These are phyloP conservation scores for Leptographium radiaticola DNA, from an alignment of 2,329 filamentous ascomycete genomes.

Conservation along the genomic window DNA sequence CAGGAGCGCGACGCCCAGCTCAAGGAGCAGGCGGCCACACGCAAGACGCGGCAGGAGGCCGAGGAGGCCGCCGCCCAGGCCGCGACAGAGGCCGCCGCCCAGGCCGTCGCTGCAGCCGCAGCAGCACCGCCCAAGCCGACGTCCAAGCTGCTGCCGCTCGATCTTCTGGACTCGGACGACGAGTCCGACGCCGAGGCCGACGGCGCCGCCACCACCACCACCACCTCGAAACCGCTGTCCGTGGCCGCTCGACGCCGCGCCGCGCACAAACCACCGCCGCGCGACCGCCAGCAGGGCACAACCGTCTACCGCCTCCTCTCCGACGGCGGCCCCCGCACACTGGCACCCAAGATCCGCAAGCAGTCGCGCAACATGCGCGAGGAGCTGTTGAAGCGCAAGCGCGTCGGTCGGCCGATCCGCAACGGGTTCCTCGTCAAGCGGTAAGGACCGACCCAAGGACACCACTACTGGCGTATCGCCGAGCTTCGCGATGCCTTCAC, in stretches of 20 bases:
- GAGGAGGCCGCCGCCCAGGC: constrained; percentile 10
- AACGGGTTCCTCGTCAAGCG: constrained; percentile 32
- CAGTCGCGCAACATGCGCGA: constrained; percentile 28
- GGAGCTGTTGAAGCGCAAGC: constrained; percentile 30
- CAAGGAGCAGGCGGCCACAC: constrained; percentile 40
- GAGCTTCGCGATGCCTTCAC: neutral
- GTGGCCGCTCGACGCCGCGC: constrained; percentile 20
- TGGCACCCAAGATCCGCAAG: constrained; percentile 36
- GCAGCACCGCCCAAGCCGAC: constrained; percentile 17
- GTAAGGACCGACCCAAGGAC: constrained; percentile 1
- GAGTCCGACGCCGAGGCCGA: constrained; percentile 17
- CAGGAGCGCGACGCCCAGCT: constrained; percentile 40
- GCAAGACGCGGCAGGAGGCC: constrained; percentile 23
- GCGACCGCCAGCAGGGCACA: constrained; percentile 35
- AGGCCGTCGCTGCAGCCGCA: constrained; percentile 10
- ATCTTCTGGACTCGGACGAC: constrained; percentile 40
- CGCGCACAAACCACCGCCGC: constrained; percentile 17
- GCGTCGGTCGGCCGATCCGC: constrained; percentile 21
- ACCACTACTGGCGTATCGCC: neutral
- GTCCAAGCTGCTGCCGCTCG: constrained; percentile 36
- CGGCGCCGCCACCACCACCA: neutral
- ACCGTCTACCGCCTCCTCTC: constrained; percentile 40
- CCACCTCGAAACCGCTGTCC: neutral
- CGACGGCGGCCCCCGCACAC: constrained; percentile 27
- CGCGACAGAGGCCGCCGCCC: constrained; percentile 7